Conservation (phyloP, 306 rosid genomes). For the Lathyrus tuberosus region DNA sequence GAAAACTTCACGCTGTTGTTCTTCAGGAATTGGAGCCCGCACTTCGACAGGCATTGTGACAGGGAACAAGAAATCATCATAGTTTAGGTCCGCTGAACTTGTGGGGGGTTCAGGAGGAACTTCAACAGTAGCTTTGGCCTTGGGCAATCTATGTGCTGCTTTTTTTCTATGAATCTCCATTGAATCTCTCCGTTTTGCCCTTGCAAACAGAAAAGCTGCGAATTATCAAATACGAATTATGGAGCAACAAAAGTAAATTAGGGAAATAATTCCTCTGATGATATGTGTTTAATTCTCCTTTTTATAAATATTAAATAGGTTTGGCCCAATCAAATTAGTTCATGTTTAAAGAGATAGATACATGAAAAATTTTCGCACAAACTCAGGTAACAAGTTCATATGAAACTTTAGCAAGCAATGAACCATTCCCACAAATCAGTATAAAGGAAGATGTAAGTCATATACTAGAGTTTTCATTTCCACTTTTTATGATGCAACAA, state of each 20-base stretch:
- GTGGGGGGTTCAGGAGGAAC: constrained; percentile 47
- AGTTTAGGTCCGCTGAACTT: constrained; percentile 36
- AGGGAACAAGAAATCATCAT: constrained; percentile 48
- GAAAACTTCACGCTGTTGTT: constrained; percentile 56
- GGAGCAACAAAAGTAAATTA: constrained; percentile 17
- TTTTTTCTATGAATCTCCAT: constrained; percentile 36
- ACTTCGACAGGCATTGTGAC: constrained; percentile 37
- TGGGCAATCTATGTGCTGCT: constrained; percentile 42
- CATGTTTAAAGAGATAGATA: constrained; percentile 4
- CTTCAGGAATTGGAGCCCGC: constrained; percentile 53
- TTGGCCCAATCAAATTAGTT: not conserved
- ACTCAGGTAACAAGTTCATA: not conserved
- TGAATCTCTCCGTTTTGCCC: constrained; percentile 55
- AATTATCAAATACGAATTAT: constrained; percentile 36
- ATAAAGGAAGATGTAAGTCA: constrained; percentile 22
- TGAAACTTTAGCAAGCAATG: not conserved
- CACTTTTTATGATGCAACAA: constrained; percentile 2
- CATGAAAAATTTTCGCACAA: not conserved
- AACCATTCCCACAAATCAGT: constrained; percentile 14
- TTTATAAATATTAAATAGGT: not conserved
- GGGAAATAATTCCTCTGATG: not conserved
- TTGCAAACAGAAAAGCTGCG: constrained; percentile 74
- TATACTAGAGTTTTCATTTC: constrained; percentile 1
- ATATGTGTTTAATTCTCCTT: not conserved
- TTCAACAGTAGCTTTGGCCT: constrained; percentile 48